phyloP scores from a whole-genome alignment of 2,329 filamentous ascomycete species.

The Aspergillus unguis region DNA sequence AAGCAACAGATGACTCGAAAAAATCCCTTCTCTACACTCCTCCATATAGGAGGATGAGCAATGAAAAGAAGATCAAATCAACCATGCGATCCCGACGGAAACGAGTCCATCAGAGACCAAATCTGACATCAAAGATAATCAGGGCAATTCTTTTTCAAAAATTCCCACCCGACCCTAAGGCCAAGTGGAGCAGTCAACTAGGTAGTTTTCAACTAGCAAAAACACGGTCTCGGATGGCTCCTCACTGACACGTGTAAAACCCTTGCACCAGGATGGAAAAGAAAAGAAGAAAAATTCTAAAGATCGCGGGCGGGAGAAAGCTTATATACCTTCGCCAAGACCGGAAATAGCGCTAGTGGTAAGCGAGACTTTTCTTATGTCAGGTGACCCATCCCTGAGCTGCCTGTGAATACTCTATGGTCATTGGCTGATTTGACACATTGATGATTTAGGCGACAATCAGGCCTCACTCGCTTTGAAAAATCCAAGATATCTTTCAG shows the following conservation, averaged over 20 bases:
- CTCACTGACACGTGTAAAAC: constrained; percentile 82
- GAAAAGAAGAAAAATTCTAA: constrained; percentile 35
- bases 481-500: too few relatives aligned
- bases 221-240: constrained; percentile 82
- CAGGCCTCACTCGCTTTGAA: too few relatives aligned
- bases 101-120: constrained; percentile 1
- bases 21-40: constrained; percentile 37
- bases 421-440: constrained; percentile 10
- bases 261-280: constrained; percentile 51
- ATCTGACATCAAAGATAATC: constrained; percentile 18
- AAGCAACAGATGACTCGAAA: background rate
- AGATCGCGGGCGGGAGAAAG: background rate
- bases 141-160: constrained; percentile 59
- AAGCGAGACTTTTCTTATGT: constrained; percentile 22
- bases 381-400: background rate
- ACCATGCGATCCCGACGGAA: background rate
- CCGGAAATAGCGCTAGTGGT: constrained; percentile 22
- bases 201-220: constrained; percentile 90
- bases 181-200: constrained; percentile 72
- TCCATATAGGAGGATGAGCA: constrained; percentile 33
- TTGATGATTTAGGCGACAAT: background rate
- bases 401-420: background rate
- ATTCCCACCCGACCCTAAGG: constrained; percentile 71
- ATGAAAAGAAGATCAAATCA: constrained; percentile 38
- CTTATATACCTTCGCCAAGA: constrained; percentile 26